These are phyloP conservation scores for Daldinia sp. DNA, from an alignment of 2,329 filamentous ascomycete species.

Conservation along the genomic window DNA sequence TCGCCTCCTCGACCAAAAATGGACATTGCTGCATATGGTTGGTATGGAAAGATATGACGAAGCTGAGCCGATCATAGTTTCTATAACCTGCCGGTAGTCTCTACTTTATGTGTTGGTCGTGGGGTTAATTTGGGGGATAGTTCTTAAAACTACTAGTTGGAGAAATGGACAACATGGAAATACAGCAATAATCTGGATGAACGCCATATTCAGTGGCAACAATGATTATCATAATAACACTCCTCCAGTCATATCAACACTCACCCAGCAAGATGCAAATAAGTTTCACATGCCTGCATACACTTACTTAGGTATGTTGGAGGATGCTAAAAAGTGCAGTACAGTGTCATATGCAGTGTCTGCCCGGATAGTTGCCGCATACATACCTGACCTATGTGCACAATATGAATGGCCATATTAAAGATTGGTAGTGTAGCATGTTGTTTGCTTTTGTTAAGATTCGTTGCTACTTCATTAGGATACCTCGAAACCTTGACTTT, in stretches of 20 bases:
- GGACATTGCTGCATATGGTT: constrained; percentile 14
- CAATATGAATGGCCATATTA: constrained; percentile 30
- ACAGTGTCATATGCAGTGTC: constrained; percentile 28
- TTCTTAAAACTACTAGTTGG: constrained; percentile 1
- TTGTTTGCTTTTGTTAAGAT: constrained; percentile 38
- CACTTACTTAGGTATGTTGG: neutral
- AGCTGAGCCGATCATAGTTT: constrained; percentile 34
- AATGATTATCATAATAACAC: constrained; percentile 27
- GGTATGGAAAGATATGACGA: constrained; percentile 12
- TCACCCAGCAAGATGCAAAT: constrained; percentile 22
- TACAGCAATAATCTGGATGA: constrained; percentile 11
- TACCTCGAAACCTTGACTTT: constrained; percentile 10
- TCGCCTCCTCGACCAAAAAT: constrained; percentile 17
- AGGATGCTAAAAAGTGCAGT: constrained; percentile 8
- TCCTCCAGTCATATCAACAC: constrained; percentile 16
- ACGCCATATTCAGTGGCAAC: constrained; percentile 28
- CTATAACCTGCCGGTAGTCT: constrained; percentile 9
- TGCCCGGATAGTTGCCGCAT: constrained; percentile 20
- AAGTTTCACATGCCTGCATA: constrained; percentile 19
- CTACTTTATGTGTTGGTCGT: constrained; percentile 22
- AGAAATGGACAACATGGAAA: constrained; percentile 13
- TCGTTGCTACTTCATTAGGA: constrained; percentile 13
- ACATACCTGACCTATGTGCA: constrained; percentile 7
- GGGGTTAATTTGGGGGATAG: constrained; percentile 25
- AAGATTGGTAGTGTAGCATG: constrained; percentile 33